Conservation (phyloP, 805 yeast genomes). For the Sugiyamaella valdiviana region DNA sequence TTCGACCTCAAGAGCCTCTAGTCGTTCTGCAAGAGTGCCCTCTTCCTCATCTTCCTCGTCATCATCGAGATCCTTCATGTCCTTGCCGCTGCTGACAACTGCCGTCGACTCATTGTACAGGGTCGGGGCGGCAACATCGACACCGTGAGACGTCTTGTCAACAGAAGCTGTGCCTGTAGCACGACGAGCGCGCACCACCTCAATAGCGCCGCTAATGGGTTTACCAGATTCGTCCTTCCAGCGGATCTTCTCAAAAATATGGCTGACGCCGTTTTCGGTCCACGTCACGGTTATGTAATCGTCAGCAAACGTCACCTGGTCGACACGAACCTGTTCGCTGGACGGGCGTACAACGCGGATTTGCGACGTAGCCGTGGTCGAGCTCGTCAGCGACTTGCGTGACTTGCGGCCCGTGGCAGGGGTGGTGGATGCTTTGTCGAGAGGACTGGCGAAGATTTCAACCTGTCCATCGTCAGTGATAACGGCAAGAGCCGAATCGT, state of each 20-base stretch:
- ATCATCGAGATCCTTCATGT: constrained; percentile 28
- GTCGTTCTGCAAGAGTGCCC: constrained; percentile 40
- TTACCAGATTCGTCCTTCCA: constrained; percentile 21
- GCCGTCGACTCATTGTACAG: constrained; percentile 32
- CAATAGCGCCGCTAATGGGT: constrained; percentile 5
- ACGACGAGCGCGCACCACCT: constrained; percentile 5
- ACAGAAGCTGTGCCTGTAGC: constrained; percentile 13
- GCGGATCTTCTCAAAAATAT: constrained; percentile 30
- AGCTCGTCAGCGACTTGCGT: constrained; percentile 12
- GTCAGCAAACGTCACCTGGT: constrained; percentile 10
- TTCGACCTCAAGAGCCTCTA: constrained; percentile 32
- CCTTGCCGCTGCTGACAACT: constrained; percentile 32
- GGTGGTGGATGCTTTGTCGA: constrained; percentile 3
- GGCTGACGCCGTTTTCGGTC: constrained; percentile 31
- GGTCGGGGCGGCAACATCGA: constrained; percentile 39
- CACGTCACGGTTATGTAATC: constrained; percentile 19
- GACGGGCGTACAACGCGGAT: constrained; percentile 13
- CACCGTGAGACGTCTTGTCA: constrained; percentile 24
- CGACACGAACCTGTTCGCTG: constrained; percentile 9
- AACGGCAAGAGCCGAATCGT: constrained; percentile 38
- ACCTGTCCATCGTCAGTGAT: constrained; percentile 70
- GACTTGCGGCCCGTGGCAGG: constrained; percentile 2
- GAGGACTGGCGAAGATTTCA: constrained; percentile 64
- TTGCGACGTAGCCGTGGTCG: constrained; percentile 12
- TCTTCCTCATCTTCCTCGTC: constrained; percentile 36